Evolutionary conservation across 202 grass and related monocot species (phyloP), one percentile per base, ranked within the genome.

Genomic region (Setaria viridis): DNA sequence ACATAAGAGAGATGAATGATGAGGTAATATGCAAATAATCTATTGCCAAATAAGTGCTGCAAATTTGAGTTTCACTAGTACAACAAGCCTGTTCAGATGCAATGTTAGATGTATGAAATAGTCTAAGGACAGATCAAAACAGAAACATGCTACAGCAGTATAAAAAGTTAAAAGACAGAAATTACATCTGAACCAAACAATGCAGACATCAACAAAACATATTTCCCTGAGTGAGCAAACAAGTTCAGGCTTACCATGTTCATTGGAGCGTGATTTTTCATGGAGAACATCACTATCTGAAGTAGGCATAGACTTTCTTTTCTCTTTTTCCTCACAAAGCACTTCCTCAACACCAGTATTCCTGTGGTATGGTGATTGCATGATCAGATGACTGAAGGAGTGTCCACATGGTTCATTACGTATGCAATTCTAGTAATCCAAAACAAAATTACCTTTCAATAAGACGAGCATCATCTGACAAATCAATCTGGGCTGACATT

Each of bases 191-290:
- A 75, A 67, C n/a, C 11, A 48, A 67, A 69, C 0, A 6, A 5
- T 53, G 37, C 14, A 55, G 47, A 79, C 63, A 32, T 32, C 37
- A 56, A 66, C 30, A 49, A 51, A 66, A 30, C 0, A 71, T 77
- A 39, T 39, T 70, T 53, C 15, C 76, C 30, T 58, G 6, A 11
- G 0, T n/a, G 47, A 72, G 47, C 70, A 69, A 80, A 70, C 12
- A 85, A 69, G 51, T 67, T 59, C 41, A 63, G 16, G 49, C 50
- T 67, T 90, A 90, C 88, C 84, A 74, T 37, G 16, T 68, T 49
- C 55, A 34, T 48, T 6, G 16, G 6, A 73, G 45, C n/a, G n/a
- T 13, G 42, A 80, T 45, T 73, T 65, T 64, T 66, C 59, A 53
- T 75, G 32, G 11, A 35, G 14, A 46, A 20, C 41, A 74, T 21